phyloP scores from a whole-genome alignment of 345 rosid species.

The Syzygium aromaticum region DNA sequence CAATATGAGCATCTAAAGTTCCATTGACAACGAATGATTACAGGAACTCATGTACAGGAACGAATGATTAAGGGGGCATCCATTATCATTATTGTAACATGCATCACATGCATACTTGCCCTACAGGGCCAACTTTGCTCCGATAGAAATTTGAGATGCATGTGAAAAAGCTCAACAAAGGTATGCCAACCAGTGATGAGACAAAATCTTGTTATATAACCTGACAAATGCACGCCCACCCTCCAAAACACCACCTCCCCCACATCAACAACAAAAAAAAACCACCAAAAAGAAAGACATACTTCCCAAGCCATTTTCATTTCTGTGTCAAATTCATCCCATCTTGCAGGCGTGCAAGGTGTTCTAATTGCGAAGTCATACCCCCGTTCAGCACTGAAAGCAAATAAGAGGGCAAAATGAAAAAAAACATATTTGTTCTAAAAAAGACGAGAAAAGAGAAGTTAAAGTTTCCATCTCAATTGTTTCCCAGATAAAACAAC shows the following conservation, averaged over 20 bases:
- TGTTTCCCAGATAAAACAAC: not conserved
- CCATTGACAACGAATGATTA: not conserved
- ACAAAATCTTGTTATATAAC: not conserved
- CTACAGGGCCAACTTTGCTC: not conserved
- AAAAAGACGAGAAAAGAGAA: not conserved
- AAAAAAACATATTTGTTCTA: not conserved
- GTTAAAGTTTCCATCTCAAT: not conserved
- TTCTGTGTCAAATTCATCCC: slow-evolving; percentile 87
- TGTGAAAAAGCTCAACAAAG: not conserved
- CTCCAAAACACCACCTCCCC: not conserved
- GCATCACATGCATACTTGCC: not conserved
- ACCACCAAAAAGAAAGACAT: slow-evolving; percentile 19
- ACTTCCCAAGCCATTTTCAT: slow-evolving; percentile 93
- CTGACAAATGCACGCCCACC: not conserved
- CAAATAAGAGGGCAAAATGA: slow-evolving; percentile 2
- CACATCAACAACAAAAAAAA: not conserved
- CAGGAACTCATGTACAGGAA: not conserved
- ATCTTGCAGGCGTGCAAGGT: slow-evolving; percentile 88
- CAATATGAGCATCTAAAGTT: not conserved
- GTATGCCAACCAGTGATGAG: not conserved
- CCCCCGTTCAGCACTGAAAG: slow-evolving; percentile 55
- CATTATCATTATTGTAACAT: not conserved
- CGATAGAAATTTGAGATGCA: not conserved
- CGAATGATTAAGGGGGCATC: not conserved
- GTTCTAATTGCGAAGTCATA: slow-evolving; percentile 85